Evolutionary conservation across 176 grass and related monocot species (phyloP), one percentile per base, ranked within the genome.

Genomic region (Otatea glauca): DNA sequence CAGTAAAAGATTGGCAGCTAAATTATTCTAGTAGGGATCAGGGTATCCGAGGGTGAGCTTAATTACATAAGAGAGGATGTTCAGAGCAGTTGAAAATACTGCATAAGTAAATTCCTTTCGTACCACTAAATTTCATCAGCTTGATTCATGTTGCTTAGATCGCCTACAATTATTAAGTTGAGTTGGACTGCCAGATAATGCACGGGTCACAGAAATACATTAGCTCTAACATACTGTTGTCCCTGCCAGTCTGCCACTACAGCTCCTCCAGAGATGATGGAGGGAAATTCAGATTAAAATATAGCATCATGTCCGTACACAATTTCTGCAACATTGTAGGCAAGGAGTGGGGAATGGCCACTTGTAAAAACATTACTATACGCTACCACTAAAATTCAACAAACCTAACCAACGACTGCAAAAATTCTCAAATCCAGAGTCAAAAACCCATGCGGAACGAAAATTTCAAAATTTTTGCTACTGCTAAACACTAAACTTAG

Each of bases 81-180:
- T 15, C 25, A 12, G 80, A 35, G 55, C 25, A 72, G 24, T 72
- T n/a, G 18, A 72, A 70, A 61, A 18, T 32, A 72, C 10, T 42
- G 35, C 12, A 68, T 6, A 34, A 42, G 13, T 6, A 10, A 41
- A 23, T 15, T 47, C 20, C 6, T 50, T 62, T 27, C 16, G 1
- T 54, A 53, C 44, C 59, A 61, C 29, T 10, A 63, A 60, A 62
- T 77, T 61, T 83, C 29, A 11, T 34, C 34, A 51, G 17, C 53
- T 49, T 70, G 41, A 23, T 70, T 70, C 14, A 51, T 72, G 65
- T 58, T 54, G 37, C 47, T 76, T 76, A 50, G 20, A 88, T 63
- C 5, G 51, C 12, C 7, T 87, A 16, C 37, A 75, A 23, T 18
- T 75, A 68, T 23, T 14, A 81, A 47, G 60, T 54, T 68, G 20